A percentile compares a stretch with the other conserved stretches of the same genome.
Conservation (phyloP, 805 yeast species). For the Kluyveromyces dobzhanskii region DNA sequence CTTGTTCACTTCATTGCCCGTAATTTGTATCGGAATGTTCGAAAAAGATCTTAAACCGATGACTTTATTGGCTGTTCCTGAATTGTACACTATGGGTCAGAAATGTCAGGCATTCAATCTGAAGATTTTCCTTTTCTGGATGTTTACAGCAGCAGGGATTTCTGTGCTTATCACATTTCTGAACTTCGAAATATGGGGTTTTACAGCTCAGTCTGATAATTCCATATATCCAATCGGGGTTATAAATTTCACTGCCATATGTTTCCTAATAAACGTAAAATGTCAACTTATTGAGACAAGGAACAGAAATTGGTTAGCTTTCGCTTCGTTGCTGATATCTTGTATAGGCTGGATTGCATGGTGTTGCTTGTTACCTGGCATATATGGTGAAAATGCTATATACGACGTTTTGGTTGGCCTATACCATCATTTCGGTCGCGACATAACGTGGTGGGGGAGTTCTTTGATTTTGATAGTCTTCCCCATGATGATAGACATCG, state of each 20-base stretch:
- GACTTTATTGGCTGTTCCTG: slow-evolving; percentile 86
- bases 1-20: slow-evolving; percentile 86
- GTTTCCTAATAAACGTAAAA: slow-evolving; percentile 67
- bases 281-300: slow-evolving; percentile 75
- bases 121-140: slow-evolving; percentile 66
- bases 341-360: slow-evolving; percentile 81
- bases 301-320: slow-evolving; percentile 60
- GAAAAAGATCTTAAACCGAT: slow-evolving; percentile 86
- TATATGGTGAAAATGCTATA: slow-evolving; percentile 48
- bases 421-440: slow-evolving; percentile 63
- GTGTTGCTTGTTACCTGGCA: slow-evolving; percentile 66
- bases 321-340: slow-evolving; percentile 59
- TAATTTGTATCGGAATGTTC: slow-evolving; percentile 88
- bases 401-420: slow-evolving; percentile 69
- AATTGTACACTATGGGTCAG: slow-evolving; percentile 72
- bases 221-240: slow-evolving; percentile 79
- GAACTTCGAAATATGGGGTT: slow-evolving; percentile 64
- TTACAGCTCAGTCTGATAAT: slow-evolving; percentile 57
- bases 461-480: slow-evolving; percentile 47
- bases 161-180: slow-evolving; percentile 64
- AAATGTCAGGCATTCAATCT: slow-evolving; percentile 67
- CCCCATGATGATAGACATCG: slow-evolving; percentile 59
- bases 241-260: slow-evolving; percentile 61
- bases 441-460: slow-evolving; percentile 82
- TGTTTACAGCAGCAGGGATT: slow-evolving; percentile 63